Base-by-base conservation (phyloP, 2,329 filamentous ascomycete species). In the Xylaria sp. region DNA sequence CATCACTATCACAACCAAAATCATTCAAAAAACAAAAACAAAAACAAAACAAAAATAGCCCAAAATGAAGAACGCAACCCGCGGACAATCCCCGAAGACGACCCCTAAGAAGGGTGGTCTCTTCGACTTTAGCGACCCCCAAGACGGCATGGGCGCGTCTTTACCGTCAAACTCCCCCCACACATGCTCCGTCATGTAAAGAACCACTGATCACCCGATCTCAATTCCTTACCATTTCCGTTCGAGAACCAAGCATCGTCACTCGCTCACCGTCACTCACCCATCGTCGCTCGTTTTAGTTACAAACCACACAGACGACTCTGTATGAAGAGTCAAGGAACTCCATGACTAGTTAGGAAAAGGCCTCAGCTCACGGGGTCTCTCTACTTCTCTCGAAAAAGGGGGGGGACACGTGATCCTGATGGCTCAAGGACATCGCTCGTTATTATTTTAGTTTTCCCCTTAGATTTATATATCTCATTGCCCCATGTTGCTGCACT, bases 61-160 rank as follows among this genome's bases (percentile, higher is more conserved):
- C n/a, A 44, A 55, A 55, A 60, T 67, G 55, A 67, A 67, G 50
- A 65, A 44, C 56, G 9, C 56, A 51, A 54, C 49, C 17, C n/a
- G 42, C 36, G 36, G 33, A 39, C 55, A 55, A 44, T 33, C 44
- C 44, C 56, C 44, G 42, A 64, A 64, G 65, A 31, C 56, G n/a
- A 15, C 27, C 25, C 49, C 50, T 20, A 59, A 58, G 47, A 60
- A 63, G 53, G 65, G 65, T 25, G 65, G 65, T 20, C 65, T 67
- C 54, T 67, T 63, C 47, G 65, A 67, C 31, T 60, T 67, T 55
- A 44, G 10, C 47, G 51, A 59, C 55, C 0, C 64, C 5, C 13
- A 49, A 31, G 6, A 6, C 17, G 64, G 65, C 25, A 36, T 67
- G 27, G 59, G 65, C 49, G 55, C 54, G 22, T 15, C 17, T 15